Conservation (phyloP, 1,284 basidiomycete species). For the Cryptococcus neoformans region DNA sequence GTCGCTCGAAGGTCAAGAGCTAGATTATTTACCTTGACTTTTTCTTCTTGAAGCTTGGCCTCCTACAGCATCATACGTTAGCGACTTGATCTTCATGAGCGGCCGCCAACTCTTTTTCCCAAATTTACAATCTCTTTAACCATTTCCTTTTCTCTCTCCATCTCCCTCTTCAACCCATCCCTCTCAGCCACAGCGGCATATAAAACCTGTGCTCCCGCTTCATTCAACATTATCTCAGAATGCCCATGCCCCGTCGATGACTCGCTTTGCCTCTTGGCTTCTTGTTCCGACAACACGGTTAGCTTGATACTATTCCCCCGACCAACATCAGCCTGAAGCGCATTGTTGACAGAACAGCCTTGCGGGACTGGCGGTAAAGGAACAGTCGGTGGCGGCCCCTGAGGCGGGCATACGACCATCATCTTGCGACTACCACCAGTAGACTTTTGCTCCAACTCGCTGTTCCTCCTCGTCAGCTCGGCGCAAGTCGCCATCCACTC, state of each 20-base stretch:
- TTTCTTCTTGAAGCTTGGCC: slow-evolving; percentile 18
- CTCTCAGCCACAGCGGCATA: slow-evolving; percentile 13
- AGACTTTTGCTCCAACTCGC: slow-evolving; percentile 20
- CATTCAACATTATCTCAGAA: background rate
- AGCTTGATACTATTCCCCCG: background rate
- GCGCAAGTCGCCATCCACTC: slow-evolving; percentile 24
- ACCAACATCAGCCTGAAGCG: background rate
- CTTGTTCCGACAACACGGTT: background rate
- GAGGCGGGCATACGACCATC: slow-evolving; percentile 25
- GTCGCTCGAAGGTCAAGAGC: slow-evolving; percentile 25
- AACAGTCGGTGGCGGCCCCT: slow-evolving; percentile 41
- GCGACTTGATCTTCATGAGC: too few species aligned
- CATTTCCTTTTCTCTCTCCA: slow-evolving; percentile 8
- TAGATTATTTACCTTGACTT: slow-evolving; percentile 21
- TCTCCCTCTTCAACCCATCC: slow-evolving; percentile 9
- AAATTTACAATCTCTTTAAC: slow-evolving; percentile 18
- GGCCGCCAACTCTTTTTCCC: background rate
- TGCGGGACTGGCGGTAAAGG: slow-evolving; percentile 40
- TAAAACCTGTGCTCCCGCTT: slow-evolving; percentile 10
- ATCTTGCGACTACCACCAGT: slow-evolving; percentile 14
- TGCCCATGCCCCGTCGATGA: slow-evolving; percentile 9
- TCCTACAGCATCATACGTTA: slow-evolving; percentile 16
- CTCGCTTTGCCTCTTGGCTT: slow-evolving; percentile 11
- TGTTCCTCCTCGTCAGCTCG: slow-evolving; percentile 18
- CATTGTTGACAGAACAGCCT: slow-evolving; percentile 10